These are phyloP conservation scores for Paramecium biaurelia DNA, from an alignment of 73 alveolate species.

Conservation along the genomic window DNA sequence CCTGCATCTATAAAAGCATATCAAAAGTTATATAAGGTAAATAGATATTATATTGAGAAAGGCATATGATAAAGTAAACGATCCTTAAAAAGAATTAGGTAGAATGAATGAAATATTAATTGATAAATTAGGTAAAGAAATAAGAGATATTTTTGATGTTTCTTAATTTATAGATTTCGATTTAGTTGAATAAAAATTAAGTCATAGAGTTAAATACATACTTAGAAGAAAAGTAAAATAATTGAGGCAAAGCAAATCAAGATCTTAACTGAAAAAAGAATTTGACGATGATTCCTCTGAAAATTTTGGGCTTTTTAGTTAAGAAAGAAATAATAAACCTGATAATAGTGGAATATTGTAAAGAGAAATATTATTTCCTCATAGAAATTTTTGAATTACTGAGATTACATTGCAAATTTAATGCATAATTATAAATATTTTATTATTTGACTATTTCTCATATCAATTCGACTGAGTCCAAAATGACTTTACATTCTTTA, in stretches of 20 bases:
- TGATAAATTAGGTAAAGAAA: not conserved
- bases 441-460: constrained; percentile 9
- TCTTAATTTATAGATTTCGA: constrained; percentile 31
- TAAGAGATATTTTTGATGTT: constrained; percentile 12
- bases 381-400: constrained; percentile 2
- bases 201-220: not conserved
- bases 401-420: not conserved
- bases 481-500: constrained; percentile 55
- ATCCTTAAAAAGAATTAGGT: not conserved
- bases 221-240: not conserved
- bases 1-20: not conserved
- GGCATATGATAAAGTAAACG: constrained; percentile 8
- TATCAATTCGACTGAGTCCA: constrained; percentile 54
- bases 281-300: constrained; percentile 6
- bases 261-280: not conserved
- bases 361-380: constrained; percentile 19
- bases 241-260: not conserved
- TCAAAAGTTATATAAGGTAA: constrained; percentile 4
- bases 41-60: not conserved
- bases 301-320: constrained; percentile 6
- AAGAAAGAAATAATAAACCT: not conserved
- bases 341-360: constrained; percentile 5
- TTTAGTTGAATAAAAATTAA: not conserved
- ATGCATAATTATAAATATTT: not conserved
- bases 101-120: not conserved